A percentile compares a stretch with the other conserved stretches of the same genome.
phyloP scores from a whole-genome alignment of 2,329 filamentous ascomycete species.

The Talaromyces sp. region DNA sequence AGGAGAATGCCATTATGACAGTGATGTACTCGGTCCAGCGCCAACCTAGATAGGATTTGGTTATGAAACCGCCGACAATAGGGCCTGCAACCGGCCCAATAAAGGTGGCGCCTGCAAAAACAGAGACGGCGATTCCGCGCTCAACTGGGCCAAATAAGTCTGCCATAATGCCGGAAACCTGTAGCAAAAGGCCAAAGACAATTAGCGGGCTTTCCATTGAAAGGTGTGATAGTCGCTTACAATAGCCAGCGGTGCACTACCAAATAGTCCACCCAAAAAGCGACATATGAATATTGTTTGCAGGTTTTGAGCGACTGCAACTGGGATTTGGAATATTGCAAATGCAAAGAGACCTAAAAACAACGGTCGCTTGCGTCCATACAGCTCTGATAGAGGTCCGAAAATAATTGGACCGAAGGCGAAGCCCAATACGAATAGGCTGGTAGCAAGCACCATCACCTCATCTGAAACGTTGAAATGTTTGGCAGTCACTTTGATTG shows the following conservation, averaged over 20 bases:
- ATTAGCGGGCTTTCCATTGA: not conserved
- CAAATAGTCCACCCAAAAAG: slow-evolving; percentile 59
- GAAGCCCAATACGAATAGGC: not conserved
- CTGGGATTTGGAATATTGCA: slow-evolving; percentile 58
- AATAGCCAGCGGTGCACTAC: slow-evolving; percentile 54
- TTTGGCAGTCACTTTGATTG: slow-evolving; percentile 43
- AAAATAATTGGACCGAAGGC: slow-evolving; percentile 52
- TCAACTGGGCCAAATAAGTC: slow-evolving; percentile 54
- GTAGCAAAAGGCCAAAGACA: not conserved
- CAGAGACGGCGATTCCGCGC: slow-evolving; percentile 49
- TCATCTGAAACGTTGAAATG: slow-evolving; percentile 46
- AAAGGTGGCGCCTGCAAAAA: slow-evolving; percentile 53
- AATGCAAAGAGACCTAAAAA: slow-evolving; percentile 54
- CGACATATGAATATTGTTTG: slow-evolving; percentile 58
- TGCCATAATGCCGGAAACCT: slow-evolving; percentile 42
- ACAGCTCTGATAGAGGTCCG: slow-evolving; percentile 52
- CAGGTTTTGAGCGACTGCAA: slow-evolving; percentile 57
- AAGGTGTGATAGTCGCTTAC: slow-evolving; percentile 33
- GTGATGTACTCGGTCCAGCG: slow-evolving; percentile 62
- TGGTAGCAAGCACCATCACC: not conserved
- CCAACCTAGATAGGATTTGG: slow-evolving; percentile 56
- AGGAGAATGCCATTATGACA: slow-evolving; percentile 50
- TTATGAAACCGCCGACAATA: slow-evolving; percentile 55
- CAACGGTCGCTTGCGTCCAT: slow-evolving; percentile 54
- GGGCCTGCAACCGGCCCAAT: slow-evolving; percentile 54